These are phyloP conservation scores for Juncus effusus DNA, from an alignment of 176 grass and related monocot genomes.

Conservation along the genomic window DNA sequence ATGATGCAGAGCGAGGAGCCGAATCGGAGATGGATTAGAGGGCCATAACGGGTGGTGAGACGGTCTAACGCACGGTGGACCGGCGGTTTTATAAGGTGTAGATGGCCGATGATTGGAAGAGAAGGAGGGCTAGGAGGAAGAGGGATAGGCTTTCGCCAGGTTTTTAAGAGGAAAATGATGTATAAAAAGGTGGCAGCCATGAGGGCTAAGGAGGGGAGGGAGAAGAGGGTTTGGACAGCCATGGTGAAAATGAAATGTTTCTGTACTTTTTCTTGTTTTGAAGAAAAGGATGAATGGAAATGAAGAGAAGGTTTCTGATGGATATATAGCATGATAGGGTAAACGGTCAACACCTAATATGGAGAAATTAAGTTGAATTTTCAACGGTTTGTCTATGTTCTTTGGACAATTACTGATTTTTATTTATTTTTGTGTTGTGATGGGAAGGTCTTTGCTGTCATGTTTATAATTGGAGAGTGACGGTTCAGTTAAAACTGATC, in stretches of 20 bases:
- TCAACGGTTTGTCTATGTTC: too few species aligned
- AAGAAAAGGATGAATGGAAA: not conserved
- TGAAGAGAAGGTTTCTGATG: not conserved
- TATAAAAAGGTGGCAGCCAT: slow-evolving; percentile 17
- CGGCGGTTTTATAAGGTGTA: slow-evolving; percentile 36
- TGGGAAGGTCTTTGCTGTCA: too few species aligned
- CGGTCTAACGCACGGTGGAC: slow-evolving; percentile 42
- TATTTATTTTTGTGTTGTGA: too few species aligned
- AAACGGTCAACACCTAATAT: too few species aligned
- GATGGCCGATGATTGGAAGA: slow-evolving; percentile 46
- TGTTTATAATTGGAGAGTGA: too few species aligned
- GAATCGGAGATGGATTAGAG: slow-evolving; percentile 45
- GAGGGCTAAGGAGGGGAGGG: not conserved
- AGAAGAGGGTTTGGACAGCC: not conserved
- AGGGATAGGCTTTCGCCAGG: not conserved
- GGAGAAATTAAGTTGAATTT: too few species aligned
- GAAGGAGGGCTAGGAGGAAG: slow-evolving; percentile 38
- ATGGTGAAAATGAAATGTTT: too few species aligned
- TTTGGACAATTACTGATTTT: too few species aligned
- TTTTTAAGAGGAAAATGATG: not conserved
- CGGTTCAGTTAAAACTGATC: too few species aligned
- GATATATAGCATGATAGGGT: not conserved
- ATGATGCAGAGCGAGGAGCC: slow-evolving; percentile 49
- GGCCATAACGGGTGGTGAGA: slow-evolving; percentile 29
- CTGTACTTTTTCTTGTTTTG: not conserved